Evolutionary conservation across 106 monocot species (phyloP).

Genomic region (Dioscorea dumetorum): DNA sequence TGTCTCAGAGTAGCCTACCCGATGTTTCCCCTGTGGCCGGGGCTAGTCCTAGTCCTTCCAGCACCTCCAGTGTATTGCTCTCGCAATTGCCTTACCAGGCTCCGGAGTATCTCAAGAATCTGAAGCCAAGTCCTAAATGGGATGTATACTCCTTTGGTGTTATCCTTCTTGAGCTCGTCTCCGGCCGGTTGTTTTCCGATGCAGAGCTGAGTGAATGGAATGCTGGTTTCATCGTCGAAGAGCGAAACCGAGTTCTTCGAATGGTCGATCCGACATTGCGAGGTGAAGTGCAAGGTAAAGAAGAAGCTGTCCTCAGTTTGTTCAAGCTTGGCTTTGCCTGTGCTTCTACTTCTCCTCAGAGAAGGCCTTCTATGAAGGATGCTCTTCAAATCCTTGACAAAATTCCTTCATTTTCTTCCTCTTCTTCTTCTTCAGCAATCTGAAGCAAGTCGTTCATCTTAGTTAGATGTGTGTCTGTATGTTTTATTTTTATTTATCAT

Average conservation of each 20-base stretch:
- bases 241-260: conserved; percentile 43
- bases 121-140: conserved; percentile 77
- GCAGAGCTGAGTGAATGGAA: conserved; percentile 69
- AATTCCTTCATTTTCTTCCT: conserved; percentile 21
- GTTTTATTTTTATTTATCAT: too few relatives aligned
- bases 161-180: conserved; percentile 71
- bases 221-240: conserved; percentile 56
- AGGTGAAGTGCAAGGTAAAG: conserved; percentile 70
- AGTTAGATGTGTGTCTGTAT: too few relatives aligned
- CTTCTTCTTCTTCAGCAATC: not conserved
- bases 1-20: conserved; percentile 68
- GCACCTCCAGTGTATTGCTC: conserved; percentile 7
- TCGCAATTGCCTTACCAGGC: conserved; percentile 59
- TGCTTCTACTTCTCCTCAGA: conserved; percentile 43
- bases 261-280: conserved; percentile 80
- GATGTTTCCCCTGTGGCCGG: conserved; percentile 39
- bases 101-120: conserved; percentile 75
- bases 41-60: conserved; percentile 34
- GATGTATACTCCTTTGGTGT: conserved; percentile 89
- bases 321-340: conserved; percentile 83
- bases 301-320: conserved; percentile 55
- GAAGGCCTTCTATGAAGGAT: conserved; percentile 88
- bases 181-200: conserved; percentile 62
- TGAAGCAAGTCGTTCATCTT: too few relatives aligned
- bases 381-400: conserved; percentile 62